Base-by-base conservation (phyloP, 257 asterid species). In the Solanum arcanum region DNA sequence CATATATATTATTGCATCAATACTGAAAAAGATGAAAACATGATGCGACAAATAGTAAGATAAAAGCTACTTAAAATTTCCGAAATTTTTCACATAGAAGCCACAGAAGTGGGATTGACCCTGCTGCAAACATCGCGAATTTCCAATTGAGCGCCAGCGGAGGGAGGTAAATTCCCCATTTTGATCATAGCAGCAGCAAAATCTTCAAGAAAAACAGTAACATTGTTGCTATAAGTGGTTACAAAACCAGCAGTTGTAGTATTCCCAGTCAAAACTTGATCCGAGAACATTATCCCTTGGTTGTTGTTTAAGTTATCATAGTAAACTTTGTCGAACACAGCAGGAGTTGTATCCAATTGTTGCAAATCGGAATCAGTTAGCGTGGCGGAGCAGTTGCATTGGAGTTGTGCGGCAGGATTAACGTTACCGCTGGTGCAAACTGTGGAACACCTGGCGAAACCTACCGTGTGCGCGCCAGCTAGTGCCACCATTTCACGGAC, bases 181-280 rank as follows among this genome's bases (percentile, higher is more conserved):
- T 86, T 86, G 39, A 86, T 70, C 87, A 86, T 86, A 3, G 87
- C 87, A 27, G 87, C 87, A 39, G 83, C 87, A 60, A 86, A 86
- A 23, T 86, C 87, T 15, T n/a, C n/a, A 0, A 72, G 23, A 59
- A 86, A 86, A 86, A 77, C 83, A 9, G 15, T 70, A 56, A 31
- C 7, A 59, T 72, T 52, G 31, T 86, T 77, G 72, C 87, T 46
- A 77, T 72, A 86, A 39, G 39, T 47, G 3, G 47, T 86, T 3
- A 86, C 87, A 42, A 77, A 3, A 60, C 12, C 29, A 59, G 72
- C 66, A 6, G 87, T 86, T 12, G 87, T 70, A 8, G 44, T 86
- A 27, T 77, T 72, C 46, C 35, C 47, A 1, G 81, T 70, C 59
- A 86, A 77, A 10, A 31, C 87, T n/a, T 86, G 78, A 41, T 86